Base-by-base conservation (phyloP, 441 rosid genomes). In the Arabidopsis hybrid region DNA sequence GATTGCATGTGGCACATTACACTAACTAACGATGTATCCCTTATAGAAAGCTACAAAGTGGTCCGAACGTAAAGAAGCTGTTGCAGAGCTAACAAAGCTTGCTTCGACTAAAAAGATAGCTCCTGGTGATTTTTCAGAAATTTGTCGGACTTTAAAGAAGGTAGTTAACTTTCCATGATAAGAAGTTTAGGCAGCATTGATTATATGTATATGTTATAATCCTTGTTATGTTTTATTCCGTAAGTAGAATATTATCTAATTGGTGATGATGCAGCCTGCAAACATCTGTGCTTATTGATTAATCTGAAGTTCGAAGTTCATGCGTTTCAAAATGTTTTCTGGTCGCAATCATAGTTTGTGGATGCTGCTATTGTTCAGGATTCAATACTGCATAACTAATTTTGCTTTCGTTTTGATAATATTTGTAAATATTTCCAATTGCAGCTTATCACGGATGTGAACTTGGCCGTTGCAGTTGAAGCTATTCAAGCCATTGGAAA, bases 11-110 rank as follows among this genome's bases (percentile, higher is more conserved):
- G 45, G 50, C 38, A 26, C 12, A 10, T 53, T 52, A 6, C 45
- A 67, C 17, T 29, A 38, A 35, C 67, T 73, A 32, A 14, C 58
- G 62, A 6, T 68, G 18, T 52, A 42, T 73, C 40, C 75, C 64
- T 81, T 78, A 73, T 82, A 93, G 99, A 96, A 93, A 93, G 98
- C 98, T 78, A 74, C 95, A 74, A 96, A 96, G 85, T 96, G 99
- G 99, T 93, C 87, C 71, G 98, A 93, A 83, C 87, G 99, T 79
- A 96, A 91, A 81, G 99, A 93, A 70, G 98, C 96, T 65, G 96
- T 96, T 82, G 92, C 92, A 42, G 98, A 96, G 89, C 84, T 96
- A 60, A 88, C 96, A 12, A 89, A 93, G 83, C 98, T 96, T 80
- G 98, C 99, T 51, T 92, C 99, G 4, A 85, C 95, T 38, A 96